Conservation (phyloP, 1,284 basidiomycete species). For the Laetiporus sulphureus region DNA sequence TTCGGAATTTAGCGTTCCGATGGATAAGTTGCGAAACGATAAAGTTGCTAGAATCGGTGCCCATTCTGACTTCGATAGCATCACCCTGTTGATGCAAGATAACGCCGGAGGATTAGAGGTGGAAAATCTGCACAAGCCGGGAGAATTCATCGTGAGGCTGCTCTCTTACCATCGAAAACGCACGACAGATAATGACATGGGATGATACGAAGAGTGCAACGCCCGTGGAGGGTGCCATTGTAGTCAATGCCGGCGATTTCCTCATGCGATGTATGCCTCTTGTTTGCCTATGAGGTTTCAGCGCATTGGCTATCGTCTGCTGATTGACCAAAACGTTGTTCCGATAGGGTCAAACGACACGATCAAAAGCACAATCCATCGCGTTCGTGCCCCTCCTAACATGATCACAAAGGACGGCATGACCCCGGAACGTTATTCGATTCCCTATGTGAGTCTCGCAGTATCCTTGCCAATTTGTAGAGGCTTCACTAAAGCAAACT, state of each 20-base stretch:
- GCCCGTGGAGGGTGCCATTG: constrained; percentile 43
- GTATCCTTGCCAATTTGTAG: too few species aligned
- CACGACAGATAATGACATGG: neutral
- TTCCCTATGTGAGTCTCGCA: constrained; percentile 41
- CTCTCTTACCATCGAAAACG: too few species aligned
- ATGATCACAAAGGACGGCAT: constrained; percentile 24
- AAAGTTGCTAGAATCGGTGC: constrained; percentile 43
- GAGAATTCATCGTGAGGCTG: constrained; percentile 35
- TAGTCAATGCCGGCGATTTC: constrained; percentile 58
- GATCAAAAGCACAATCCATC: constrained; percentile 53
- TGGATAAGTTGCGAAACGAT: constrained; percentile 29
- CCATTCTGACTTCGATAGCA: constrained; percentile 53
- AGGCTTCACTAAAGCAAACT: too few species aligned
- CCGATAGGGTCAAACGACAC: constrained; percentile 50
- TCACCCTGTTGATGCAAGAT: constrained; percentile 56
- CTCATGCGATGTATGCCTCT: constrained; percentile 41
- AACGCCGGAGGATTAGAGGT: constrained; percentile 54
- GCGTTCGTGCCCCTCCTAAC: constrained; percentile 43
- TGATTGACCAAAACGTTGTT: neutral
- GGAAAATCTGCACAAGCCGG: constrained; percentile 43
- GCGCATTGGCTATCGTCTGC: neutral
- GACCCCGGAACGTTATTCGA: constrained; percentile 46
- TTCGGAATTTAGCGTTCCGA: constrained; percentile 26
- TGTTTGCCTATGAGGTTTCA: too few species aligned
- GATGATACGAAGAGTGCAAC: constrained; percentile 36